Base-by-base conservation (phyloP, 305 asterid genomes). In the Euphrasia arctica region DNA sequence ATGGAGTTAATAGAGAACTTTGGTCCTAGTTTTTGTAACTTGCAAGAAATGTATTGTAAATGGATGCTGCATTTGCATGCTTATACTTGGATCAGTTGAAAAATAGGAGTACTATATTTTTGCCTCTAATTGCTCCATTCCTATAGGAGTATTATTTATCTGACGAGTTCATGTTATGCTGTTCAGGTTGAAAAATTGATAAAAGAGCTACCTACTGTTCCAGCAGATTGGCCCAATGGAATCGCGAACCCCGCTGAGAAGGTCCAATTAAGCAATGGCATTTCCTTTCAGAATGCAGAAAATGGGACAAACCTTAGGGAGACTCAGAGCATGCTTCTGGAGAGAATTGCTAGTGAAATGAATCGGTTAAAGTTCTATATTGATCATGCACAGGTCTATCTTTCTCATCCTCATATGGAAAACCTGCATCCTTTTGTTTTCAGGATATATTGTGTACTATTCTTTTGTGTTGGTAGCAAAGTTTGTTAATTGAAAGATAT, bases 331-430 rank as follows among this genome's bases (percentile, higher is more conserved):
- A 86, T 90, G 96, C 87, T 86, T 72, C 75, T 93, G 70, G 96
- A 93, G 80, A 82, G 97, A 77, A 88, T 93, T 60, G 97, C 97
- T 55, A 90, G 95, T 58, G 99, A 93, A 81, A 90, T 93, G 99
- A 93, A 90, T 77, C 76, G 95, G 69, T 85, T 93, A 15, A 93
- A 90, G 82, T 93, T 93, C 79, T 90, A 90, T 56, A 83, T 85
- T 60, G 66, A 84, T 77, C 96, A 86, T 79, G 83, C 95, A 25
- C 84, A 91, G 97, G 96, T 91, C 86, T 77, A 67, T 70, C 71
- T 69, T 72, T 63, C 68, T 77, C 70, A 61, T 65, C 70, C 68
- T 68, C 65, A 45, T 45, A 54, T 4, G 32, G 32, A 61, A 7
- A 15, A 54, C 51, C 28, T 73, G 25, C 36, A 42, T n/a, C 65